Evolutionary conservation across 2,329 filamentous ascomycete species (phyloP).

Genomic region (Metarhizium humberi): DNA sequence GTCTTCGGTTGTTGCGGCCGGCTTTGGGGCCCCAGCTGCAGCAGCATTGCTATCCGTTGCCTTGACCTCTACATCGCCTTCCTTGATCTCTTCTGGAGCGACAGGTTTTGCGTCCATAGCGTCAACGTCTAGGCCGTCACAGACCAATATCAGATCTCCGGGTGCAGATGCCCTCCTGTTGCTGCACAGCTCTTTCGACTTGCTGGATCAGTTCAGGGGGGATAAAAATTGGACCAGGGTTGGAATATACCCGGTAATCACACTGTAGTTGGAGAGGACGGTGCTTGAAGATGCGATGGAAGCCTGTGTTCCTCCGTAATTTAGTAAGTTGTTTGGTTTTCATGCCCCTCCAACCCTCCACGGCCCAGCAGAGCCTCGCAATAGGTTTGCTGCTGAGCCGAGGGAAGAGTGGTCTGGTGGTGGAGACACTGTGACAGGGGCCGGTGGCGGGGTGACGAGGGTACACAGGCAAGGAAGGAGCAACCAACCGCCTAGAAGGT

Average conservation of each 20-base stretch:
- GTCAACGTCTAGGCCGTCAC: background rate
- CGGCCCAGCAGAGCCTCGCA: background rate
- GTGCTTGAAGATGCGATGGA: background rate
- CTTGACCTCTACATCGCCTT: constrained; percentile 14
- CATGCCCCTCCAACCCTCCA: constrained; percentile 3
- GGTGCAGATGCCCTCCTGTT: constrained; percentile 6
- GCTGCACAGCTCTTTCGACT: background rate
- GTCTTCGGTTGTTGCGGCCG: constrained; percentile 31
- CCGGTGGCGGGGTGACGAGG: background rate
- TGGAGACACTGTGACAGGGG: background rate
- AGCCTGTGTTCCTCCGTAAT: background rate
- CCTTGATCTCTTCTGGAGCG: constrained; percentile 13
- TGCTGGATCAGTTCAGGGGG: background rate
- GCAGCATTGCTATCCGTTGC: constrained; percentile 6
- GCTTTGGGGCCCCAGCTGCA: constrained; percentile 1
- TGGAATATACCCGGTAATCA: background rate
- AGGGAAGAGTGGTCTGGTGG: constrained; percentile 2
- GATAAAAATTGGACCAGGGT: background rate
- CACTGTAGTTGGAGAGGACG: background rate
- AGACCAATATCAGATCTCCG: constrained; percentile 9
- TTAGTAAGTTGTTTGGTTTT: background rate
- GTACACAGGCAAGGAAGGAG: background rate
- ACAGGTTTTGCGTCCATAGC: constrained; percentile 12
- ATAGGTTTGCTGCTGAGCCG: constrained; percentile 5
- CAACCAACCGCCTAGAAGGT: background rate